Conservation (phyloP, 2,329 filamentous ascomycete genomes). For the Claviceps digitariae region DNA sequence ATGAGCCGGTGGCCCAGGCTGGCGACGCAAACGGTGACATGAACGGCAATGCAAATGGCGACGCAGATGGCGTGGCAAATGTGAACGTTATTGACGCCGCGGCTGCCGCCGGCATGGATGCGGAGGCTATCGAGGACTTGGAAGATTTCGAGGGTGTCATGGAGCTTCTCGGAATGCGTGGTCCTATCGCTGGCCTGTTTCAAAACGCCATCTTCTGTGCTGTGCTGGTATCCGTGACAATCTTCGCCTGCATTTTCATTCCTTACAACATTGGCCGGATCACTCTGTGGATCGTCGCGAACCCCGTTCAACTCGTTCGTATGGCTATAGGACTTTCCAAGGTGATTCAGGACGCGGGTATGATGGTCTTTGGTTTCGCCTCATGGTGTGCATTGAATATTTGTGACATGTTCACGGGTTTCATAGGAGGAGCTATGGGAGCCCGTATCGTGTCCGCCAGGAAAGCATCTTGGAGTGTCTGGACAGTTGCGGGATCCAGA, state of each 20-base stretch:
- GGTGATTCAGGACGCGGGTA: conserved; percentile 59
- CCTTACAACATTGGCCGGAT: conserved; percentile 88
- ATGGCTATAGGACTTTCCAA: conserved; percentile 63
- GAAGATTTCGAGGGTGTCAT: conserved; percentile 95
- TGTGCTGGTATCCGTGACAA: conserved; percentile 74
- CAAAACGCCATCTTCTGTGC: conserved; percentile 94
- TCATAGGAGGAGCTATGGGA: conserved; percentile 19
- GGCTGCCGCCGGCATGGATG: conserved; percentile 56
- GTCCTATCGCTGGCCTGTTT: conserved; percentile 74
- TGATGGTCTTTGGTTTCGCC: conserved; percentile 48
- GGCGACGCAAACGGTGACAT: conserved; percentile 23
- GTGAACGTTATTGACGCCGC: conserved; percentile 23
- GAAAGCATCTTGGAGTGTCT: conserved; percentile 29
- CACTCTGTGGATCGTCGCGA: conserved; percentile 64
- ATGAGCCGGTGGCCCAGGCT: conserved; percentile 14
- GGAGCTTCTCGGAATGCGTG: conserved; percentile 93
- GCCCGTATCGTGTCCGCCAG: conserved; percentile 18
- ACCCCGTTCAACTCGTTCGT: conserved; percentile 63
- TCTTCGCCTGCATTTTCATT: conserved; percentile 74
- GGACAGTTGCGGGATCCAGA: conserved; percentile 29
- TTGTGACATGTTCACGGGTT: conserved; percentile 22
- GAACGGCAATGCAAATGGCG: conserved; percentile 23
- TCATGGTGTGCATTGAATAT: conserved; percentile 30
- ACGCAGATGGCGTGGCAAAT: conserved; percentile 15
- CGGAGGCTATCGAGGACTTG: conserved; percentile 65